Percentiles rank a stretch among this genome's conserved stretches.
Evolutionary conservation across 805 yeast genomes (phyloP).

Genomic region (Suhomyces vadensis): DNA sequence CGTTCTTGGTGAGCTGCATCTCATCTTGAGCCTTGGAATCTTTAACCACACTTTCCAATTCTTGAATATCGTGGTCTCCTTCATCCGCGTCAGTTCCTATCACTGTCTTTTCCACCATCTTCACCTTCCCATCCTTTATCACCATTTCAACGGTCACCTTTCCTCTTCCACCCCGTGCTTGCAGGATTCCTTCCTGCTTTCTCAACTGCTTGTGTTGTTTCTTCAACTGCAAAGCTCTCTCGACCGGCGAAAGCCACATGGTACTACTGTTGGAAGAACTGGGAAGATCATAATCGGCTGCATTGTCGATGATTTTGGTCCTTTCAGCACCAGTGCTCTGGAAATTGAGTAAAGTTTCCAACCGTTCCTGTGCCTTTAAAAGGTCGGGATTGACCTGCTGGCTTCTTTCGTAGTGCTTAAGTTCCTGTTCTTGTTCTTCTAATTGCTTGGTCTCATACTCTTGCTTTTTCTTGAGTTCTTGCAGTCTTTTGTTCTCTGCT

Average conservation of each 20-base stretch:
- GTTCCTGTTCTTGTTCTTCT: conserved; percentile 42
- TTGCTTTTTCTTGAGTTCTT: conserved; percentile 22
- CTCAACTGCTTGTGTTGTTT: conserved; percentile 77
- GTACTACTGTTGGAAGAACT: conserved; percentile 40
- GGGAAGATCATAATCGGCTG: conserved; percentile 79
- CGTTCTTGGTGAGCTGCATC: conserved; percentile 31
- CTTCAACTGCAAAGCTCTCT: conserved; percentile 83
- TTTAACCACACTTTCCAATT: conserved; percentile 35
- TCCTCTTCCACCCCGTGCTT: conserved; percentile 67
- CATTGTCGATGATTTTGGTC: conserved; percentile 89
- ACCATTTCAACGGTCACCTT: conserved; percentile 74
- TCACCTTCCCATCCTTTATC: conserved; percentile 78
- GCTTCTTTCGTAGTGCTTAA: conserved; percentile 44
- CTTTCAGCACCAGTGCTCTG: conserved; percentile 88
- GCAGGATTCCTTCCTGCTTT: conserved; percentile 59
- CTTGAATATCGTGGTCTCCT: conserved; percentile 35
- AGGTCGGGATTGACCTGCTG: conserved; percentile 57
- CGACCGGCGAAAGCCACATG: conserved; percentile 84
- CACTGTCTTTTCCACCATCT: conserved; percentile 50
- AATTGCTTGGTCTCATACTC: conserved; percentile 32
- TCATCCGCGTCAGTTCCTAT: conserved; percentile 17
- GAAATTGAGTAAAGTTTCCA: conserved; percentile 72
- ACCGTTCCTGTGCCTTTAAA: conserved; percentile 65
- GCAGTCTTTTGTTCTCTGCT: conserved; percentile 30
- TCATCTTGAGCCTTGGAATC: conserved; percentile 28